These are phyloP conservation scores for Vitis rotundifolia DNA, from an alignment of 164 flowering plant species.

Conservation along the genomic window DNA sequence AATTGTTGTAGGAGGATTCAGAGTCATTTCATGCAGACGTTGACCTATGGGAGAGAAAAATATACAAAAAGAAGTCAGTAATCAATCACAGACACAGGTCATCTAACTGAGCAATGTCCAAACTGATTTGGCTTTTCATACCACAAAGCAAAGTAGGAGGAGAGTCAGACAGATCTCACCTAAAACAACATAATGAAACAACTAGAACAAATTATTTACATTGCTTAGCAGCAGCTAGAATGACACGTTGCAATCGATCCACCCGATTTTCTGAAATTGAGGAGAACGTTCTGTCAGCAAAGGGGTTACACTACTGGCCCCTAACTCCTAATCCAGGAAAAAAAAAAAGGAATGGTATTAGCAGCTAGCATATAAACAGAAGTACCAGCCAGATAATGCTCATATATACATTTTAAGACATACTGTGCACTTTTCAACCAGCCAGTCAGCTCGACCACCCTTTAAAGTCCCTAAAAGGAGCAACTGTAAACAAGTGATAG, in stretches of 20 bases:
- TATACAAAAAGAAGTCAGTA: not conserved
- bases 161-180: not conserved
- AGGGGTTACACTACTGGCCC: constrained; percentile 87
- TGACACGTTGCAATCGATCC: constrained; percentile 78
- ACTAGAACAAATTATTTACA: constrained; percentile 35
- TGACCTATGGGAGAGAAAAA: constrained; percentile 53
- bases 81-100: too few relatives aligned
- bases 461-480: constrained; percentile 67
- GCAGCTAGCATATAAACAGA: not conserved
- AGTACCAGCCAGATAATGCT: not conserved
- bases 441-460: constrained; percentile 96
- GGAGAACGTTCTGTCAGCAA: constrained; percentile 85
- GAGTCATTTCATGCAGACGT: constrained; percentile 80
- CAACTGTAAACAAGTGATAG: constrained; percentile 1
- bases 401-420: constrained; percentile 14
- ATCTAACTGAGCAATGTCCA: not conserved
- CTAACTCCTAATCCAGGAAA: constrained; percentile 66
- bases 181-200: not conserved
- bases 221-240: constrained; percentile 85
- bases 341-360: not conserved
- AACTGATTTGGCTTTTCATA: not conserved
- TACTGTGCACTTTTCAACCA: constrained; percentile 97
- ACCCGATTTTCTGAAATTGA: constrained; percentile 73
- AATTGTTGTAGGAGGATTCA: constrained; percentile 69
- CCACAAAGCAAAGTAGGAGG: not conserved